Base-by-base conservation (phyloP, 768 basidiomycete genomes). In the Tubosaeta sp. region DNA sequence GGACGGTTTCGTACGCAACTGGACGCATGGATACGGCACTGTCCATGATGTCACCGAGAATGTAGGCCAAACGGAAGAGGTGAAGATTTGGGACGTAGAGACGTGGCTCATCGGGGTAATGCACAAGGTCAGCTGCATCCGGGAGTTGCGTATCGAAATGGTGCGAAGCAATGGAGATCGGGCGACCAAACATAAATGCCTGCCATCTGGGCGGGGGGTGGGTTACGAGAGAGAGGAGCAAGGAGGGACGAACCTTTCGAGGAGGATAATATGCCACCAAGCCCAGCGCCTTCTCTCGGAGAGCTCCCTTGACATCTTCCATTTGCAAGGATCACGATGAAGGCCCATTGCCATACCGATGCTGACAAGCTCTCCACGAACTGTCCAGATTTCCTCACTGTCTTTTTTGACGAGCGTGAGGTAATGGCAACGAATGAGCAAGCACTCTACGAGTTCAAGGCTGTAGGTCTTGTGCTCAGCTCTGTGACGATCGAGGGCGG, bases 211-310 rank as follows among this genome's bases (percentile, higher is more conserved):
- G 62, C 9, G 43, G 38, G 38, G 10, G 46, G 53, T 57, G 48
- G 52, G 45, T 43, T 46, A 27, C 33, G 43, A n/a, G 56, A 5
- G 48, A 49, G 11, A 10, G 32, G 32, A 51, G 57, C 52, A 39
- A 13, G 48, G 25, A 48, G 35, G 22, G n/a, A 61, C 80, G 33
- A 48, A 86, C 88, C 88, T 76, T 72, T 91, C 90, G 31, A 91
- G 75, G 48, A 89, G 73, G 34, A 92, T 70, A 54, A 89, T 88
- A 68, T 92, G 88, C 90, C 90, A 92, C 90, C 90, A 92, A 7
- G 88, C 87, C 90, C 90, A 91, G 49, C 90, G 75, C 46, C 91
- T 75, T 52, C 90, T 78, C 65, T 91, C 90, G 33, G 87, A 84
- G 10, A 83, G 71, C 53, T 83, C 83, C 52, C 77, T 76, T 46